A percentile compares a stretch with the other conserved stretches of the same genome.
These are phyloP conservation scores for Kazachstania taianensis DNA, from an alignment of 805 yeast species.

Conservation along the genomic window DNA sequence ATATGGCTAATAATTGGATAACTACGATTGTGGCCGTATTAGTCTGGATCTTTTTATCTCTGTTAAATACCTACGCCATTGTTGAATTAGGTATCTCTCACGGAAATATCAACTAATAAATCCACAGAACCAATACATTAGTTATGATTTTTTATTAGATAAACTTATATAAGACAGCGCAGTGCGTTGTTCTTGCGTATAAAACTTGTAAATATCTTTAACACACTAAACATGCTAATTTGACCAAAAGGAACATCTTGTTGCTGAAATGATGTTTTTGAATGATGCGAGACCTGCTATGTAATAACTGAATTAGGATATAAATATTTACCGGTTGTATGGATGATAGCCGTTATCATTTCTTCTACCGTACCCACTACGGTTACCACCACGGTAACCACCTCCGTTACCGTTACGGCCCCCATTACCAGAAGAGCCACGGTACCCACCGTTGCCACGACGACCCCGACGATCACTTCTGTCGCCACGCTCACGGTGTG, in stretches of 20 bases:
- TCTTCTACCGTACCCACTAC: constrained; percentile 12
- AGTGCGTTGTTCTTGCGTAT: too few species aligned
- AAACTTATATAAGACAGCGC: not conserved
- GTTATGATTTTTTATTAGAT: not conserved
- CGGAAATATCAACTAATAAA: constrained; percentile 13
- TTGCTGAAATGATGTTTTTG: too few species aligned
- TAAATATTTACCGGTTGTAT: constrained; percentile 24
- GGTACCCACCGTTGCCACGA: constrained; percentile 30
- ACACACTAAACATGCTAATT: not conserved
- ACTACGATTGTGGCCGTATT: constrained; percentile 41
- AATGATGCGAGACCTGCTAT: too few species aligned
- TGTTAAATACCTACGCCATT: constrained; percentile 59
- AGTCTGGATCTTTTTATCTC: constrained; percentile 63
- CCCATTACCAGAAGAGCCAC: constrained; percentile 25
- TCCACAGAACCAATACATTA: too few species aligned
- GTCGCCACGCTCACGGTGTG: constrained; percentile 39
- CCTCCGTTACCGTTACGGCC: constrained; percentile 24
- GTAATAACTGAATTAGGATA: too few species aligned
- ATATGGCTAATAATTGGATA: constrained; percentile 55
- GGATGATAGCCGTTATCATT: constrained; percentile 27
- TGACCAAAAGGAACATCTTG: too few species aligned
- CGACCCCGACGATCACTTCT: constrained; percentile 36
- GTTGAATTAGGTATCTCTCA: constrained; percentile 31
- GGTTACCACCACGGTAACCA: constrained; percentile 13
- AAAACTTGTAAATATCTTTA: not conserved